Percentiles rank a stretch among this genome's conserved stretches.
These are phyloP conservation scores for Mycena crocata DNA, from an alignment of 768 basidiomycete genomes.

Conservation along the genomic window DNA sequence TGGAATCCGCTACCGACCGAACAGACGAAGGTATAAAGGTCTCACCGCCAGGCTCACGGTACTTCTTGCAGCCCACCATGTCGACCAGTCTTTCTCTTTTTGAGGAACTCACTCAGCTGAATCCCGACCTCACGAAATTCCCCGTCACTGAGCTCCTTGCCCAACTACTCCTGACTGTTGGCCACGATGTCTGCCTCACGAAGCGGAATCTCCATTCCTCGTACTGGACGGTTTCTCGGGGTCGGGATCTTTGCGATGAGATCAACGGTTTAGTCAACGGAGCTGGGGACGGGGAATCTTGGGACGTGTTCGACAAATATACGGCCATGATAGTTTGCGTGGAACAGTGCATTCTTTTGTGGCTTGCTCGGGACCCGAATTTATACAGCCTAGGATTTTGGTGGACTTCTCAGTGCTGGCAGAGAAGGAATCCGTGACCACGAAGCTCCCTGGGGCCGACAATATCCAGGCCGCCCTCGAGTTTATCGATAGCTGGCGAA, in stretches of 20 bases:
- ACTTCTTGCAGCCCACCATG: neutral
- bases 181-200: constrained; percentile 12
- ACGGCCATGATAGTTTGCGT: neutral
- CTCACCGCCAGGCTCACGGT: too few relatives aligned
- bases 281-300: constrained; percentile 5
- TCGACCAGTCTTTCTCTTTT: constrained; percentile 12
- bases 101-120: constrained; percentile 10
- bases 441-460: neutral
- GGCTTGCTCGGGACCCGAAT: neutral
- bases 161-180: constrained; percentile 1
- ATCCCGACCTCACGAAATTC: neutral
- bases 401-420: constrained; percentile 6
- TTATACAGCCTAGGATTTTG: neutral
- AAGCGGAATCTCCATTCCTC: constrained; percentile 18
- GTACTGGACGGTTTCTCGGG: constrained; percentile 10
- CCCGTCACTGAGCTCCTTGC: constrained; percentile 19
- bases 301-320: constrained; percentile 7
- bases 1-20: too few relatives aligned
- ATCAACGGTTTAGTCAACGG: neutral
- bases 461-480: neutral
- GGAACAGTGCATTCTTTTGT: constrained; percentile 1
- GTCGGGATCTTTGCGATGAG: constrained; percentile 8
- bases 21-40: too few relatives aligned
- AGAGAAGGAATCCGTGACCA: neutral
- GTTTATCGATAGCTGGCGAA: neutral